A percentile compares a stretch with the other conserved stretches of the same genome.
Conservation (phyloP, 2,329 filamentous ascomycete genomes). For the Colletotrichum costaricense region DNA sequence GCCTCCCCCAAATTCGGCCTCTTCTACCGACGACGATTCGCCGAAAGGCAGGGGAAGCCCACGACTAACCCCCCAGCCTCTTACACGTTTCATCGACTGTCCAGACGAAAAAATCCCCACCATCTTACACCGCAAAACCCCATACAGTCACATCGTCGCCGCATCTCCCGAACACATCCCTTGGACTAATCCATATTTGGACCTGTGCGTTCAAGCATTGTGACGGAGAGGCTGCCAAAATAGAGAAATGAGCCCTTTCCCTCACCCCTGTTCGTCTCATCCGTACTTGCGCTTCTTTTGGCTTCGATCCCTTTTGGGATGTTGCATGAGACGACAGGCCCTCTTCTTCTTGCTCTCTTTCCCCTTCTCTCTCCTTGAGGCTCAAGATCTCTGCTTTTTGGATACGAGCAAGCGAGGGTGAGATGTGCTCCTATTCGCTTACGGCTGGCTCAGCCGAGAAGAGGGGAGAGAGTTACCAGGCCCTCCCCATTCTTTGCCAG, state of each 20-base stretch:
- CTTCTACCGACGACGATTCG: neutral
- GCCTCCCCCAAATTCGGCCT: neutral
- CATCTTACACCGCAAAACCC: neutral
- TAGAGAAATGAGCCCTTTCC: neutral
- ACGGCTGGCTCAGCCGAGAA: neutral
- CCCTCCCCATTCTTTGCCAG: too few species aligned
- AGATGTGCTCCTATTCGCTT: neutral
- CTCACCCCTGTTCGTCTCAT: conserved; percentile 34
- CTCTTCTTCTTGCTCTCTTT: neutral
- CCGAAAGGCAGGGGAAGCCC: neutral
- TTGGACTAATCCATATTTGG: neutral
- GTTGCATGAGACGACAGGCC: neutral
- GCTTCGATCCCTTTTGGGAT: neutral
- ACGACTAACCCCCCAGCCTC: neutral
- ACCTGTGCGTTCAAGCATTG: neutral
- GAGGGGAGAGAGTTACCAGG: neutral
- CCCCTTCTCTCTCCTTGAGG: neutral
- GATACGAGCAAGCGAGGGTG: neutral
- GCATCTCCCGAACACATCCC: neutral
- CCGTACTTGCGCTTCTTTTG: neutral
- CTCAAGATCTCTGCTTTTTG: neutral
- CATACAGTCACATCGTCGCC: conserved; percentile 13
- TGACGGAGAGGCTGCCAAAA: neutral
- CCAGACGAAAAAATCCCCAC: neutral
- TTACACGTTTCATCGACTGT: neutral